Conservation (phyloP, 148 eudicot species). For the Cornus florida region DNA sequence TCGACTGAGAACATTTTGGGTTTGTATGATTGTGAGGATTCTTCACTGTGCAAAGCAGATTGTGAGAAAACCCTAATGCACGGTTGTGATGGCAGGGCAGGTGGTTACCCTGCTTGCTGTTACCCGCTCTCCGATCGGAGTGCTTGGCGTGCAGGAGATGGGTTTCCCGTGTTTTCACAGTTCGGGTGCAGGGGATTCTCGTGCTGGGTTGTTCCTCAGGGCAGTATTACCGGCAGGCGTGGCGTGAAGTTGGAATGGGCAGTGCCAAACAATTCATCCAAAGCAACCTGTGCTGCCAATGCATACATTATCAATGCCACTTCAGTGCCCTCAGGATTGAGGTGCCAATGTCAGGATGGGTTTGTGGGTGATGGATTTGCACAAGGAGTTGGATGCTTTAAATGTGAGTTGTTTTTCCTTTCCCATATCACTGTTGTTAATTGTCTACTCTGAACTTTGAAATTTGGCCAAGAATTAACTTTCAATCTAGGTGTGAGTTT, state of each 20-base stretch:
- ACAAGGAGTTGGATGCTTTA: slow-evolving; percentile 63
- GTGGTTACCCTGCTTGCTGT: slow-evolving; percentile 53
- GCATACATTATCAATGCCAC: slow-evolving; percentile 59
- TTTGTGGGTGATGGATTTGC: slow-evolving; percentile 73
- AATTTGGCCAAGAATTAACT: no score
- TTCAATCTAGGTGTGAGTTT: no score
- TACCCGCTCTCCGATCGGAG: slow-evolving; percentile 63
- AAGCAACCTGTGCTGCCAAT: slow-evolving; percentile 46
- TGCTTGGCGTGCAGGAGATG: slow-evolving; percentile 52
- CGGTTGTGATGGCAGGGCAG: not conserved
- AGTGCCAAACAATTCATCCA: slow-evolving; percentile 42
- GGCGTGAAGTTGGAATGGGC: slow-evolving; percentile 91
- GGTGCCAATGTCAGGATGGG: slow-evolving; percentile 74
- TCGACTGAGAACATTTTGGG: slow-evolving; percentile 71
- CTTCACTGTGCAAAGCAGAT: slow-evolving; percentile 66
- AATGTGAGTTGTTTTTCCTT: slow-evolving; percentile 43
- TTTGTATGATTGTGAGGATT: slow-evolving; percentile 79
- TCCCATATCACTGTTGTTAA: no score
- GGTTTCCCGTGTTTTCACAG: slow-evolving; percentile 47
- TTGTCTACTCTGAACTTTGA: no score
- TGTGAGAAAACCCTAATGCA: slow-evolving; percentile 35
- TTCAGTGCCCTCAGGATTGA: slow-evolving; percentile 50
- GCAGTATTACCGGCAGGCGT: slow-evolving; percentile 36
- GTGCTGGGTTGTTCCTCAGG: slow-evolving; percentile 61
- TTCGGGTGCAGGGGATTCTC: slow-evolving; percentile 85